These are phyloP conservation scores for Cryoendolithus antarcticus DNA, from an alignment of 2,329 filamentous ascomycete species.

Conservation along the genomic window DNA sequence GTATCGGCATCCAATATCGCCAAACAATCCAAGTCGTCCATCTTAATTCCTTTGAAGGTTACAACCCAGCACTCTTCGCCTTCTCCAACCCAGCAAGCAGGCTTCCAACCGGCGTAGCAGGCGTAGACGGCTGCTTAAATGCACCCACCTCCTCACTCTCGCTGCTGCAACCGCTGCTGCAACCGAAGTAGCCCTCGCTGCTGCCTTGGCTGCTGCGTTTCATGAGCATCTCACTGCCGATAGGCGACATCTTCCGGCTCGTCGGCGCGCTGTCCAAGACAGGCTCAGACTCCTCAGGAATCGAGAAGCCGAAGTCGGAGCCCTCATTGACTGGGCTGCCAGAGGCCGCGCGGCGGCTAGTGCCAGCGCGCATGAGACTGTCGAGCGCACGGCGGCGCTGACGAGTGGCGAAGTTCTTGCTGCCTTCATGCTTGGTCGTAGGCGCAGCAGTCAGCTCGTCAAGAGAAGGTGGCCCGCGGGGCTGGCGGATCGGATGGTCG, in stretches of 20 bases:
- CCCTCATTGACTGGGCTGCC: slow-evolving; percentile 68
- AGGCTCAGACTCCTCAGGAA: slow-evolving; percentile 54
- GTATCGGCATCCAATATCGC: too few species aligned
- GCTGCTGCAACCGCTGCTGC: slow-evolving; percentile 63
- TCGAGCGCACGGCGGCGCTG: slow-evolving; percentile 85
- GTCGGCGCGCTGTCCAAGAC: slow-evolving; percentile 22
- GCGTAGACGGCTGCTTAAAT: slow-evolving; percentile 25
- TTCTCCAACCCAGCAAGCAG: slow-evolving; percentile 63
- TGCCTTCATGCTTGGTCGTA: slow-evolving; percentile 85
- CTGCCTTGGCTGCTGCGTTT: slow-evolving; percentile 25
- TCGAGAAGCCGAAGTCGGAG: slow-evolving; percentile 53
- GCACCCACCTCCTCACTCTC: slow-evolving; percentile 33
- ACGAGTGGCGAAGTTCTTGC: slow-evolving; percentile 90
- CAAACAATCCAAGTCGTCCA: slow-evolving; percentile 29
- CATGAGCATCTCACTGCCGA: slow-evolving; percentile 26
- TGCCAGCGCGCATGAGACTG: slow-evolving; percentile 79
- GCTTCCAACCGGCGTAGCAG: slow-evolving; percentile 66
- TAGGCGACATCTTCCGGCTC: slow-evolving; percentile 25
- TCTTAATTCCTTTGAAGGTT: slow-evolving; percentile 43
- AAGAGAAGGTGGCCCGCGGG: slow-evolving; percentile 77
- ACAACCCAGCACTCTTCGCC: slow-evolving; percentile 59
- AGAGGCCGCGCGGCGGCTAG: slow-evolving; percentile 63
- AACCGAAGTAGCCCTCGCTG: slow-evolving; percentile 23
- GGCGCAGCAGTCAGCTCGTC: slow-evolving; percentile 86
- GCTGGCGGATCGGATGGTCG: slow-evolving; percentile 87